These are phyloP conservation scores for Xerocomus potaroensis DNA, from an alignment of 768 basidiomycete genomes.

Conservation along the genomic window DNA sequence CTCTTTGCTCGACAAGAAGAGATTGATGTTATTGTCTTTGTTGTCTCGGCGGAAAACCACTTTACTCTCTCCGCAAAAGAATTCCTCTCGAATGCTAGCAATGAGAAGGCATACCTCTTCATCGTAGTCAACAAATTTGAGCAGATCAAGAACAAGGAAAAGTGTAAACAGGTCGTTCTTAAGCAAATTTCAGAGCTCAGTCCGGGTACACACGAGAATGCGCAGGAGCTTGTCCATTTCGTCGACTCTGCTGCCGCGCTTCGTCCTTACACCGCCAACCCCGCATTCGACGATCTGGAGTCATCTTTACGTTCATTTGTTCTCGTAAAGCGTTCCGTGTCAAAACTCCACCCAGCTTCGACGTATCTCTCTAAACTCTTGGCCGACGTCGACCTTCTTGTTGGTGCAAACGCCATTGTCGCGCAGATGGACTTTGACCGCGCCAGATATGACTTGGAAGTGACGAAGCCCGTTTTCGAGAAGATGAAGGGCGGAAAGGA, in stretches of 20 bases:
- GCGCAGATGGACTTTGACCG: conserved; percentile 72
- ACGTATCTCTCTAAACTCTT: conserved; percentile 92
- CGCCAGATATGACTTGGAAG: conserved; percentile 65
- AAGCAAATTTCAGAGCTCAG: conserved; percentile 93
- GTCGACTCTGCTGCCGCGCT: conserved; percentile 85
- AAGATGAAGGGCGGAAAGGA: conserved; percentile 78
- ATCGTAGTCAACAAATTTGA: conserved; percentile 99
- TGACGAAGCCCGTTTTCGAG: conserved; percentile 77
- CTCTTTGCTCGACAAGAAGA: conserved; percentile 95
- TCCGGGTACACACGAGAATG: conserved; percentile 88
- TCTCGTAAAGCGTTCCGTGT: conserved; percentile 91
- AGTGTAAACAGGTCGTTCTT: conserved; percentile 81
- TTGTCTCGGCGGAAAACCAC: conserved; percentile 97
- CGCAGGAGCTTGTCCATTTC: conserved; percentile 94
- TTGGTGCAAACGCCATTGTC: conserved; percentile 80
- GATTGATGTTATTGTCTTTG: conserved; percentile 98
- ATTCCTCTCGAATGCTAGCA: conserved; percentile 87
- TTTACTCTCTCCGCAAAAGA: conserved; percentile 95
- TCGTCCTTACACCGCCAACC: conserved; percentile 58
- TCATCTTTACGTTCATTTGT: conserved; percentile 90
- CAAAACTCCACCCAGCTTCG: conserved; percentile 89
- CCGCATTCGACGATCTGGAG: conserved; percentile 85
- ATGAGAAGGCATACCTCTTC: conserved; percentile 97
- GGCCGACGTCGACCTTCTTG: conserved; percentile 83
- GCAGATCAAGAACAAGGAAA: conserved; percentile 91